A percentile compares a stretch with the other conserved stretches of the same genome.
Conservation (phyloP, 768 basidiomycete species). For the Zangia roseola region DNA sequence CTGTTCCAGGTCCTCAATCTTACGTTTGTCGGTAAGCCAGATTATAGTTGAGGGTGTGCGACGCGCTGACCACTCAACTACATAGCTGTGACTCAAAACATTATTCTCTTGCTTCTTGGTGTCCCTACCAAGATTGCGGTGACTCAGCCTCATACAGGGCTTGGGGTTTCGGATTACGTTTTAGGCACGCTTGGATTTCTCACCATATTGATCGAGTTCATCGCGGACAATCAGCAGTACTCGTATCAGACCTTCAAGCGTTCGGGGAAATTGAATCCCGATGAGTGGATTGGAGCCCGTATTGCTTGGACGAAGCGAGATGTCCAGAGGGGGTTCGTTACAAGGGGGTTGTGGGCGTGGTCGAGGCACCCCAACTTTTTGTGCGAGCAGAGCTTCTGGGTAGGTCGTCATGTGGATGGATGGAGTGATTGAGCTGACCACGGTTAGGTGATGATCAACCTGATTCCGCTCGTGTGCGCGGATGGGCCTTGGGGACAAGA, state of each 20-base stretch:
- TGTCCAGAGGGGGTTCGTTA: conserved; percentile 77
- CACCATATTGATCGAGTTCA: conserved; percentile 69
- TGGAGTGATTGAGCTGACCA: neutral
- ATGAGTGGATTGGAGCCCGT: conserved; percentile 64
- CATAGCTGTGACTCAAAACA: conserved; percentile 77
- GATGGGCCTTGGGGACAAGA: conserved; percentile 25
- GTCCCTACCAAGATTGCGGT: conserved; percentile 58
- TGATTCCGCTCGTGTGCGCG: conserved; percentile 60
- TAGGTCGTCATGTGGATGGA: conserved; percentile 30
- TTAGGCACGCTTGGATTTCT: conserved; percentile 59
- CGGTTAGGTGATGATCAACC: conserved; percentile 60
- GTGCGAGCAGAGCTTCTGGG: conserved; percentile 89
- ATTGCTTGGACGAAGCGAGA: conserved; percentile 68
- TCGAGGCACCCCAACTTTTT: conserved; percentile 90
- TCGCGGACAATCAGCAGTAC: conserved; percentile 90
- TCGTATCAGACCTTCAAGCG: conserved; percentile 80
- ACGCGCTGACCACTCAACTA: conserved; percentile 2
- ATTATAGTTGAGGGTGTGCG: neutral
- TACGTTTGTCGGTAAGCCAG: conserved; percentile 62
- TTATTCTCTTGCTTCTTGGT: conserved; percentile 72
- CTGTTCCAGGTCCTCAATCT: conserved; percentile 60
- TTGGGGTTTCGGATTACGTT: conserved; percentile 58
- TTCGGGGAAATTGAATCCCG: conserved; percentile 33
- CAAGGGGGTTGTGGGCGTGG: conserved; percentile 83
- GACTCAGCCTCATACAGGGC: conserved; percentile 49